A percentile compares a stretch with the other conserved stretches of the same genome.
Evolutionary conservation across 495 filamentous ascomycete genomes (phyloP).

Genomic region (Penicillium samsonianum): DNA sequence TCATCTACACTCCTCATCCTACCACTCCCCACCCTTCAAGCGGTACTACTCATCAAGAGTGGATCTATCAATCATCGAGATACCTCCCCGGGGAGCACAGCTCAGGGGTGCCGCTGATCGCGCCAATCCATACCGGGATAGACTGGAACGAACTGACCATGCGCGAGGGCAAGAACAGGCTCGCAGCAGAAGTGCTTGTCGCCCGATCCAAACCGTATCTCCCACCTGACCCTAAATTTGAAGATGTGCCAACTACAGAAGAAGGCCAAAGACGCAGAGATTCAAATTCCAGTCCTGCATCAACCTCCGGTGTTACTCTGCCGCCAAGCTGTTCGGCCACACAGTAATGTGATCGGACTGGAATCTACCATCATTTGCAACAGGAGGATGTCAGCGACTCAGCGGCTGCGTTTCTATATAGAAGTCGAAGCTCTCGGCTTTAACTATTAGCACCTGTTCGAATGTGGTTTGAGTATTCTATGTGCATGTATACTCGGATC

Average conservation of each 20-base stretch:
- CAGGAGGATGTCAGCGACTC: not conserved
- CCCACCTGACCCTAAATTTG: not conserved
- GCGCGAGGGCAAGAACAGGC: not conserved
- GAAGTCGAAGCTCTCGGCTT: not conserved
- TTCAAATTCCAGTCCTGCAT: too few species aligned
- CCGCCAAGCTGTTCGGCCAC: not conserved
- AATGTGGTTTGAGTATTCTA: not conserved
- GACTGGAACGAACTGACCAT: not conserved
- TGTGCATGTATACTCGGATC: too few species aligned
- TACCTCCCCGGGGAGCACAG: not conserved
- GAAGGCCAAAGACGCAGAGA: too few species aligned
- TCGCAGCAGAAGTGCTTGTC: constrained; percentile 3
- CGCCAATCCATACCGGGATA: not conserved
- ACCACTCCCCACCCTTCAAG: too few species aligned
- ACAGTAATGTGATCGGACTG: not conserved
- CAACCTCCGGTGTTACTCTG: not conserved
- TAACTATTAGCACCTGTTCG: not conserved
- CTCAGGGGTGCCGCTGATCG: not conserved
- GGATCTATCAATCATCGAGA: too few species aligned
- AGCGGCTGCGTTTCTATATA: not conserved
- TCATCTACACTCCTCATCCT: not conserved
- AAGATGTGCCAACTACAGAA: not conserved
- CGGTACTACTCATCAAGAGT: too few species aligned
- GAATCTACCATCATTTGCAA: not conserved
- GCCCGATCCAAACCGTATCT: not conserved